A percentile compares a stretch with the other conserved stretches of the same genome.
These are phyloP conservation scores for Exophiala aquamarina DNA, from an alignment of 2,329 filamentous ascomycete species.

Conservation along the genomic window DNA sequence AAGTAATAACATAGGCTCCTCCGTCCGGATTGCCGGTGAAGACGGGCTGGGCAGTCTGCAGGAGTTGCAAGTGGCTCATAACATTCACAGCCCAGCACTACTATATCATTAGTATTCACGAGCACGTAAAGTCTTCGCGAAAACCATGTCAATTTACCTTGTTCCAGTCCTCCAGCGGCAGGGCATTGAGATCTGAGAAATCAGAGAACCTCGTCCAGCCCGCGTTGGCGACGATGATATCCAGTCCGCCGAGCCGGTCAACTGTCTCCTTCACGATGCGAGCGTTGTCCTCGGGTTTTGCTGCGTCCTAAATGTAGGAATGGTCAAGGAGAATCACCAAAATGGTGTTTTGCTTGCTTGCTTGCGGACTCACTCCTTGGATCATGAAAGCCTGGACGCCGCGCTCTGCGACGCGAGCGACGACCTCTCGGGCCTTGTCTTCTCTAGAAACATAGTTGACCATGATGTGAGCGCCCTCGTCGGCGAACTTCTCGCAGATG, in stretches of 20 bases:
- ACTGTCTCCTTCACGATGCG: constrained; percentile 61
- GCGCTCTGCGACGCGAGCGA: constrained; percentile 55
- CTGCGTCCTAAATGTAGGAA: constrained; percentile 54
- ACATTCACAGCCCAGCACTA: too few relatives aligned
- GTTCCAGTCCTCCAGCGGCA: constrained; percentile 63
- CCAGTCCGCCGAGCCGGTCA: constrained; percentile 64
- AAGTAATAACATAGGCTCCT: too few relatives aligned
- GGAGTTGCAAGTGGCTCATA: too few relatives aligned
- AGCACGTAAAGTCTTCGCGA: background rate
- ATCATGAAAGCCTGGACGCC: constrained; percentile 55
- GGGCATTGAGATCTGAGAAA: constrained; percentile 59
- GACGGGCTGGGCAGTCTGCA: too few relatives aligned
- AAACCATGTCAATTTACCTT: constrained; percentile 44
- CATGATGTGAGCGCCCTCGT: constrained; percentile 65
- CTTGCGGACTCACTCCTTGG: constrained; percentile 57
- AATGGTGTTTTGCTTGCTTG: too few relatives aligned
- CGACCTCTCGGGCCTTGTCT: constrained; percentile 59
- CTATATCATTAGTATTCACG: background rate
- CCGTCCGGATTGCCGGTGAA: too few relatives aligned
- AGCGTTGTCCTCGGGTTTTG: constrained; percentile 57
- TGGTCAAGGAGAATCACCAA: background rate
- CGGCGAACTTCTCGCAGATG: constrained; percentile 64
- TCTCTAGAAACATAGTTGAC: constrained; percentile 70
- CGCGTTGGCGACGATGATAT: constrained; percentile 77
- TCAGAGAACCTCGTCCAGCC: constrained; percentile 62